Evolutionary conservation across 2,329 filamentous ascomycete species (phyloP), one percentile per base, ranked within the genome.

Genomic region (Trichoderma atrobrunneum): DNA sequence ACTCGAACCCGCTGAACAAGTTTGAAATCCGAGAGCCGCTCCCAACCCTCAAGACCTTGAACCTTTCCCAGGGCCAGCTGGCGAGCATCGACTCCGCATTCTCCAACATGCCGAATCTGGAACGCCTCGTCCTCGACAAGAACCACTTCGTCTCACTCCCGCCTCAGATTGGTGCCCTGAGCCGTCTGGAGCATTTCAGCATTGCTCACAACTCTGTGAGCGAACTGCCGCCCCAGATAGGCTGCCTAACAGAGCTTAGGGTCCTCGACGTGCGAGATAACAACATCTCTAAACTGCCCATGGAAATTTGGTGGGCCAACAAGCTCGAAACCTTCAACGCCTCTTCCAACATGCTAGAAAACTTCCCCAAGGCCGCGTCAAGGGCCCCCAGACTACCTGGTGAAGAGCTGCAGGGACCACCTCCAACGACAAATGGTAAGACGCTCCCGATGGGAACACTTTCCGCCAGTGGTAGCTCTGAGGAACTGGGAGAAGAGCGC

Each of bases 141-240:
- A 99, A 99, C 78, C 97, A 98, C 79, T 97, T 99, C 77, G 94
- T 96, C 0, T 95, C 93, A 1, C 84, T 99, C 28, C 96, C 95
- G 0, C 87, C 89, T 70, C 92, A 97, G 73, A 93, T 99, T 73
- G 95, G 95, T 18, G 93, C 92, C 74, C 84, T 99, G 59, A 90
- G 89, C 74, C 93, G 90, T 76, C 85, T 99, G 34, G 95, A 98
- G 78, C 91, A 97, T 80, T 92, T 99, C 78, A 98, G 94, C 81
- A 94, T 98, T 75, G 94, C 95, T 51, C 93, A 95, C 81, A 99
- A 99, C 79, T 92, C 92, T 0, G 87, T 99, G 4, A 93, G 91
- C 73, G 91, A 93, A 75, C 84, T 99, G 34, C 96, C 96, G 5
- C 82, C 92, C 0, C 94, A 97, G 76, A 94, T 99, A 75, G 96